Evolutionary conservation across 2,329 filamentous ascomycete genomes (phyloP).

Genomic region (Blumeria hordei): DNA sequence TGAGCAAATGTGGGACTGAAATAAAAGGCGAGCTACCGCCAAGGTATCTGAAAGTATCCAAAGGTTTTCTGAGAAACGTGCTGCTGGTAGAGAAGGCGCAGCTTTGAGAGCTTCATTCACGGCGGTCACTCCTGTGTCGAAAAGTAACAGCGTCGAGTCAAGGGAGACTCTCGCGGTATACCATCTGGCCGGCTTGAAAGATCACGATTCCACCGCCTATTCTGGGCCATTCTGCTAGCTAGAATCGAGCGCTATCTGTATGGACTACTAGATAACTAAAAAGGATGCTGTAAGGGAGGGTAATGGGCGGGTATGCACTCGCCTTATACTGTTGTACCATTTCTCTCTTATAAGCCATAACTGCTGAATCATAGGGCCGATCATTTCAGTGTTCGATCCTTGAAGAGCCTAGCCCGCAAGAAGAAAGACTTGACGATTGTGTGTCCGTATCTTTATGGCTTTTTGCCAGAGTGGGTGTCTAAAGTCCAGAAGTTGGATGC

Average conservation of each 20-base stretch:
- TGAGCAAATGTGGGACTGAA: no score
- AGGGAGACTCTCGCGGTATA: not conserved
- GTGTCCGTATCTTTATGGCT: not conserved
- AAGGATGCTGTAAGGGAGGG: not conserved
- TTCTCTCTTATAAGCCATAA: not conserved
- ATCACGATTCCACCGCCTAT: not conserved
- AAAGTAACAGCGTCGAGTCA: not conserved
- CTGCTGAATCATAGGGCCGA: not conserved
- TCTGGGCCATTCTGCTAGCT: not conserved
- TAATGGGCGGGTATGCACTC: not conserved
- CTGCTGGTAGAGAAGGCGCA: not conserved
- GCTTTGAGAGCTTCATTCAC: not conserved
- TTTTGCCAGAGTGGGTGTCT: not conserved
- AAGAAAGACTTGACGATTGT: not conserved
- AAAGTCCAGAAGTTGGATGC: no score
- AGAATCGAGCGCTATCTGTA: not conserved
- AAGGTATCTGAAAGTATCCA: not conserved
- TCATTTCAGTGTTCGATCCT: not conserved
- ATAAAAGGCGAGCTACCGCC: not conserved
- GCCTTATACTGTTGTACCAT: not conserved
- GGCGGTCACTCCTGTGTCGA: not conserved
- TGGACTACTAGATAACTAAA: not conserved
- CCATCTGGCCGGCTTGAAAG: not conserved
- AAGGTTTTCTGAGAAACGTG: not conserved
- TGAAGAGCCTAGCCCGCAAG: not conserved